Evolutionary conservation across 75 land plant genomes (phyloP), one percentile per base, ranked within the genome.

Genomic region (Cunninghamia lanceolata): DNA sequence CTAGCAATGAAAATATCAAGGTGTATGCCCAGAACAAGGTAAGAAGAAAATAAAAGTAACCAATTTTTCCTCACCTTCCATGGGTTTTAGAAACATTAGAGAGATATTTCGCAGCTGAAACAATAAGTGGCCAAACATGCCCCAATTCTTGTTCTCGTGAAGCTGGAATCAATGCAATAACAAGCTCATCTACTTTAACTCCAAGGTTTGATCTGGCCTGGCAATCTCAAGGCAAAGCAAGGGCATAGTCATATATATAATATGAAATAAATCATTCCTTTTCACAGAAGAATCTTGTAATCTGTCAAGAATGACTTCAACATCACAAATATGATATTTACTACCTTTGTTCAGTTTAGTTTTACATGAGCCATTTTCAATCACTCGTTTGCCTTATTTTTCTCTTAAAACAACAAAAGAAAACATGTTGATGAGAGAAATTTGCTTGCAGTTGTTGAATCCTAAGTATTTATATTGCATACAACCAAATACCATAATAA

Each of bases 121-220:
- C 86, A 84, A 88, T 85, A 32, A 76, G 54, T 10, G 88, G 88
- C 88, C 88, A 88, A 17, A 88, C 88, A 56, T 85, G 86, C 78
- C 88, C 75, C 63, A 88, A 46, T 63, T 88, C 88, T 78, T 88
- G 88, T 43, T 50, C 70, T 70, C 88, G 86, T 56, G 88, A 88
- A 74, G 88, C 88, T 46, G 88, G 88, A 85, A 88, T 52, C 80
- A 88, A 88, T 39, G 80, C 42, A 46, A 88, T 78, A 39, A 88
- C 82, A 56, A 88, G 28, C 30, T 88, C 89, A 17, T 75, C 75
- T 52, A 56, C 89, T 42, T 86, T n/a, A 85, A 76, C 54, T 46
- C 89, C 87, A 40, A 88, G 86, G 14, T 78, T 54, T 45, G 34
- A 59, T 86, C 47, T 88, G 59, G 87, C 89, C 89, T 88, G 87